These are phyloP conservation scores for Aspergillus luchuensis DNA, from an alignment of 2,329 filamentous ascomycete genomes.

Conservation along the genomic window DNA sequence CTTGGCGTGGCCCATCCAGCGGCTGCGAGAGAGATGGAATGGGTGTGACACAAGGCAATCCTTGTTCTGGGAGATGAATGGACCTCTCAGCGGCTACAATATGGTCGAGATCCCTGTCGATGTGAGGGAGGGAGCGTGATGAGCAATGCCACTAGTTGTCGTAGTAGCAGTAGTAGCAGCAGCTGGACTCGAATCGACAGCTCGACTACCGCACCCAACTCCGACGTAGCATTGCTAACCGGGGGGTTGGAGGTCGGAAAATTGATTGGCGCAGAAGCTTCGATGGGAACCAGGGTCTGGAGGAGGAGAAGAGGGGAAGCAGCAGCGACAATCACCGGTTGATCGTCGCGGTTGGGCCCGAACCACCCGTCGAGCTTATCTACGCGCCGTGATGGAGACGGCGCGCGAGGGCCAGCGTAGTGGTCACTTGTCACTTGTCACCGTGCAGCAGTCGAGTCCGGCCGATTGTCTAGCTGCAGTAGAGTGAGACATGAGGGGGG, in stretches of 20 bases:
- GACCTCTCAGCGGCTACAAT: not conserved
- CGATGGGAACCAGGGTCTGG: not conserved
- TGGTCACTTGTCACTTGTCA: constrained; percentile 7
- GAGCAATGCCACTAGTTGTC: not conserved
- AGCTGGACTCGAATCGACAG: not conserved
- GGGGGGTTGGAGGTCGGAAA: not conserved
- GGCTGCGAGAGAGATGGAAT: constrained; percentile 9
- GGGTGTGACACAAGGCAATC: constrained; percentile 8
- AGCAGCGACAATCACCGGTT: constrained; percentile 22
- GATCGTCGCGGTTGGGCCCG: constrained; percentile 29
- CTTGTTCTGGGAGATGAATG: not conserved
- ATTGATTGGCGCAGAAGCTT: constrained; percentile 1
- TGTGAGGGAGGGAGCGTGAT: not conserved
- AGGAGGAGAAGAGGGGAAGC: constrained; percentile 12
- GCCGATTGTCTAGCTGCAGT: constrained; percentile 1
- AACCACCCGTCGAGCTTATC: constrained; percentile 25
- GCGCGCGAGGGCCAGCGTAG: not conserved
- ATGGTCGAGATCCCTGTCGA: not conserved
- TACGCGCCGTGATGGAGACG: constrained; percentile 24
- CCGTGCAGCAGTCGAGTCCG: constrained; percentile 6
- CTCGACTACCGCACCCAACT: not conserved
- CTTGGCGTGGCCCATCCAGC: constrained; percentile 39
- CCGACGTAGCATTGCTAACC: not conserved
- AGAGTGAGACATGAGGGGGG: not conserved
- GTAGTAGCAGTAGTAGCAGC: not conserved